A percentile compares a stretch with the other conserved stretches of the same genome.
Evolutionary conservation across 1,284 basidiomycete species (phyloP).

Genomic region (Ustilago xerochloae): DNA sequence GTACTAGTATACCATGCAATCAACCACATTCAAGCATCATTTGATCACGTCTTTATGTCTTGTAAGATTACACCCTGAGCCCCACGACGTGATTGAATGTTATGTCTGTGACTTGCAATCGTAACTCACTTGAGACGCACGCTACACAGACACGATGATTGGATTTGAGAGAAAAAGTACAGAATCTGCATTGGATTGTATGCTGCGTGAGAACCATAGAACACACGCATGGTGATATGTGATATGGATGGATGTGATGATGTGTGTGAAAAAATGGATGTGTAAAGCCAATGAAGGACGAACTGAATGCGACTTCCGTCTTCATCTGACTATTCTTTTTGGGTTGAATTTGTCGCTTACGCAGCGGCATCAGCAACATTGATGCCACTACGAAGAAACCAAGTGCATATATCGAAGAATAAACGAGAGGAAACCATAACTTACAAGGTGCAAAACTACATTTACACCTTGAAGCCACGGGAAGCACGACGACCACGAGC

Average conservation of each 20-base stretch:
- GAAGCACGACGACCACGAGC: conserved; percentile 71
- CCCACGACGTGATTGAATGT: too few species aligned
- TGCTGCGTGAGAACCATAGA: conserved; percentile 5
- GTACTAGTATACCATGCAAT: too few species aligned
- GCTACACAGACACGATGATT: neutral
- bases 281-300: neutral
- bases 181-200: conserved; percentile 47
- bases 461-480: conserved; percentile 69
- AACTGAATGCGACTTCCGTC: neutral
- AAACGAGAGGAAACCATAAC: neutral
- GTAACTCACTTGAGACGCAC: neutral
- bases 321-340: neutral
- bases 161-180: conserved; percentile 31
- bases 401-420: conserved; percentile 1
- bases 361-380: neutral
- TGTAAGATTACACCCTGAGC: too few species aligned
- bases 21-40: too few species aligned
- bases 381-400: neutral
- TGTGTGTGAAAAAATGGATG: neutral
- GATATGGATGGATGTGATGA: conserved; percentile 3
- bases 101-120: neutral
- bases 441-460: neutral
- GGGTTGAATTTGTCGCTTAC: neutral
- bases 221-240: neutral
- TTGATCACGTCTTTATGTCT: too few species aligned